A percentile compares a stretch with the other conserved stretches of the same genome.
These are phyloP conservation scores for Viridothelium virens DNA, from an alignment of 495 filamentous ascomycete genomes.

Conservation along the genomic window DNA sequence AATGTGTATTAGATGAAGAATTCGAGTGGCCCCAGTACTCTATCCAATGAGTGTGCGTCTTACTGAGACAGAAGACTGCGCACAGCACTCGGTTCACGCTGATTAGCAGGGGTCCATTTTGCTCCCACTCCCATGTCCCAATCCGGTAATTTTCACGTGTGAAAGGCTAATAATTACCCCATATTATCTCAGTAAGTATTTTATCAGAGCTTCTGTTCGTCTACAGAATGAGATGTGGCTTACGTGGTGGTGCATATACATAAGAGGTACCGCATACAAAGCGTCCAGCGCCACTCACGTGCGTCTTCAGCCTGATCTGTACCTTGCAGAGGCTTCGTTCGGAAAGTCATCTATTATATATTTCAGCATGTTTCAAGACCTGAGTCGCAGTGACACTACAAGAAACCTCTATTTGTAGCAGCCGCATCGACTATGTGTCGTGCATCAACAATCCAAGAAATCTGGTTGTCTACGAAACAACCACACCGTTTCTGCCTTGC, in stretches of 20 bases:
- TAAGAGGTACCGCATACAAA: neutral
- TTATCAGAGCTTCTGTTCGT: neutral
- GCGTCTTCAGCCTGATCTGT: neutral
- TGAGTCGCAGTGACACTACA: neutral
- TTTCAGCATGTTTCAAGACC: neutral
- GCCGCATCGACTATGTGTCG: neutral
- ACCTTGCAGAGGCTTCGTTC: neutral
- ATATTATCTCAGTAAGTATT: neutral
- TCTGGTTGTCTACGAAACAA: neutral
- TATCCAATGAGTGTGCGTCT: too few relatives aligned
- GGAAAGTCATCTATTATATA: neutral
- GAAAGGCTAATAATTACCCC: neutral
- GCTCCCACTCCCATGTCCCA: too few relatives aligned
- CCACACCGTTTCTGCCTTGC: neutral
- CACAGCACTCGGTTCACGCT: too few relatives aligned
- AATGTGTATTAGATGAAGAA: too few relatives aligned
- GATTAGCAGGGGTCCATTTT: too few relatives aligned
- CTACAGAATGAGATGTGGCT: neutral
- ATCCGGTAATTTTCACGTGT: too few relatives aligned
- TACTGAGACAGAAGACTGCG: too few relatives aligned
- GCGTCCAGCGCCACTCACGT: neutral
- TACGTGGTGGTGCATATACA: too few relatives aligned
- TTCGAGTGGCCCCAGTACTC: too few relatives aligned
- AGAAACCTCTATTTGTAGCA: neutral
- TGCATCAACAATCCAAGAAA: neutral